Evolutionary conservation across 169 alveolate genomes (phyloP), one percentile per base, ranked within the genome.

Genomic region (Plasmodium vinckei): DNA sequence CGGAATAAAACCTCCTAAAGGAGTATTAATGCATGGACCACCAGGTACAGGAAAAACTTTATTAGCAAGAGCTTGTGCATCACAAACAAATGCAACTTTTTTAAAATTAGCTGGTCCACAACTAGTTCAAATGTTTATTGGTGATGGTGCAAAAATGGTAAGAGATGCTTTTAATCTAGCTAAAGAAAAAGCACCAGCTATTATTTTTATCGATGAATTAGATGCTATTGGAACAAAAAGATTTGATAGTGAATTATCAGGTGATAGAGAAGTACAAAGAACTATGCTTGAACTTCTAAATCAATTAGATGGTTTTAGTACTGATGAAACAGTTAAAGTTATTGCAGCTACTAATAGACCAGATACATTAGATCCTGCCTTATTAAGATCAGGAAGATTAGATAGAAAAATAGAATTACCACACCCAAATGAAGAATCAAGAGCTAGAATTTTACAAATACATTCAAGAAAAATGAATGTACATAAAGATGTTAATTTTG

Each of bases 341-440:
- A 97, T 99, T 72, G 99, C 99, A 13, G 99, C 99, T 44, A 99
- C 99, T 21, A 99, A 99, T 92, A 94, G 99, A 88, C 99, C 99
- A 9, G 99, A 98, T 87, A 97, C 98, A 21, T 95, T 99, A 39
- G 99, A 99, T 92, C 99, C 99, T 9, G 99, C 99, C 9, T 95
- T 98, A 12, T 95, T 98, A 65, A 95, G 99, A 65, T 97, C 99
- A 0, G 99, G 99, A n/a, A 95, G 99, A 77, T 96, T 99, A 13
- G 99, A 99, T 87, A 95, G 99, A 84, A 99, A 99, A 93, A 98
- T 99, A 33, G 99, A 99, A 91, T 95, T 98, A 91, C 99, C 99
- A 71, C 98, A 97, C 68, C 99, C 99, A n/a, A 98, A 98, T 93
- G 99, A 98, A 94, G 98, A 95, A 63, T 96, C 98, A n/a, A 61